Base-by-base conservation (phyloP, 495 filamentous ascomycete genomes). In the Lasiosphaeriaceae sp. region DNA sequence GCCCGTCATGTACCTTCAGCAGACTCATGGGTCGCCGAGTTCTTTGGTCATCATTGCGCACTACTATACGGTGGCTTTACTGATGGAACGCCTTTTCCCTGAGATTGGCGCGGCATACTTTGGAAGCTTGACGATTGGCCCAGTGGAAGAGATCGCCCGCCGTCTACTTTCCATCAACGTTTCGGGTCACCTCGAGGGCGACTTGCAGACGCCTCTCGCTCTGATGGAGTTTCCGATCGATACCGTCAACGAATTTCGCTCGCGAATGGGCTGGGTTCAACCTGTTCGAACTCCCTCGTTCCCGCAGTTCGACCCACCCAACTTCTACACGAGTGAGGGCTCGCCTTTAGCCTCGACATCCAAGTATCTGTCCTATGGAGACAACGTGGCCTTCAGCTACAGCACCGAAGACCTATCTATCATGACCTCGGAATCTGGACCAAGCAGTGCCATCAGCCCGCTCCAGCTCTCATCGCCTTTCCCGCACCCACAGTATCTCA, bases 71-170 rank as follows among this genome's bases (percentile, higher is more conserved):
- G 82, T 90, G 29, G 92, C 90, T 11, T 74, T 96, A 53, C 82
- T 88, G 35, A 81, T 98, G 69, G 95, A 97, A 71, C 88, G 89
- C 29, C 82, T 96, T 46, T 96, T 93, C 68, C 91, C 92, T 9
- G 92, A 96, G 64, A 83, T 96, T 55, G 93, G 90, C 49, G 87
- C 90, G 20, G 86, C 90, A 39, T 96, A 91, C 63, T 86, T 95
- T 53, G 90, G 88, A 20, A 86, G 88, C 61, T 72, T 93, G 65
- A 85, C 86, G 3, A 77, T 91, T 47, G 80, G 81, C 2, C 87
- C 88, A 2, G 87, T 92, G 31, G 89, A 91, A 66, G 84, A 92
- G 64, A 92, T 91, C 46, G 84, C 88, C 54, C 80, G 81, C 44
- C 84, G 78, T 19, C 75, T 88, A 19, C 68, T 79, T 47, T 74